Evolutionary conservation across 2,329 filamentous ascomycete genomes (phyloP), one percentile per base, ranked within the genome.

Genomic region (Trichoderma sp.): DNA sequence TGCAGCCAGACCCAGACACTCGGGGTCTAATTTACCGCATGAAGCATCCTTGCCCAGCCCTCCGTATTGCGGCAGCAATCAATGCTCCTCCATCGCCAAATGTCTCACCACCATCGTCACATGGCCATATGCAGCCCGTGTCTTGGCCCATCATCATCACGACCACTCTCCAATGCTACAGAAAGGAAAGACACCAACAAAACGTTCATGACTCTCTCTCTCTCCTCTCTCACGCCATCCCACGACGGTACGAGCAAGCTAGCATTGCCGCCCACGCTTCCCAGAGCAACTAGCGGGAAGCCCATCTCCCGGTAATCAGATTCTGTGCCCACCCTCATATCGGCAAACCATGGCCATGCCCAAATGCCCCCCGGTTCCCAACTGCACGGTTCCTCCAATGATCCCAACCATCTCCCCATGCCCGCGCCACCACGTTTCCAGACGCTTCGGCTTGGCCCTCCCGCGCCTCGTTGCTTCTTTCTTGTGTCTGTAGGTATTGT

Each of bases 291-390:
- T 38, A 60, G 27, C 56, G 35, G 50, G 8, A 35, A 60, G 56
- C 68, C 68, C 66, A 71, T 63, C 68, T 63, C 68, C 38, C 68
- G 56, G 68, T 53, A 63, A 72, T 72, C 68, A 72, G 59, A 45
- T 63, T 63, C 56, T 38, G 59, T 72, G 59, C 59, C 68, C 68
- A 72, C 68, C 24, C 38, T 72, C 68, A 72, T 72, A 72, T 72
- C 68, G 68, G 56, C 68, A 72, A 72, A 71, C 56, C 65, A 21
- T 35, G 14, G 31, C 31, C 21, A 24, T 24, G 41, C 1, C 27
- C n/a, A 56, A 45, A 45, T 56, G 27, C 65, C 65, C 65, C 45
- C 45, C 65, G 38, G 38, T 59, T 68, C n/a, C 45, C 68, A 41
- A 27, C 27, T 50, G 56, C 59, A 63, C 68, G 59, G 68, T 12